A percentile compares a stretch with the other conserved stretches of the same genome.
Conservation (phyloP, 805 yeast species). For the Osmozyma mogii region DNA sequence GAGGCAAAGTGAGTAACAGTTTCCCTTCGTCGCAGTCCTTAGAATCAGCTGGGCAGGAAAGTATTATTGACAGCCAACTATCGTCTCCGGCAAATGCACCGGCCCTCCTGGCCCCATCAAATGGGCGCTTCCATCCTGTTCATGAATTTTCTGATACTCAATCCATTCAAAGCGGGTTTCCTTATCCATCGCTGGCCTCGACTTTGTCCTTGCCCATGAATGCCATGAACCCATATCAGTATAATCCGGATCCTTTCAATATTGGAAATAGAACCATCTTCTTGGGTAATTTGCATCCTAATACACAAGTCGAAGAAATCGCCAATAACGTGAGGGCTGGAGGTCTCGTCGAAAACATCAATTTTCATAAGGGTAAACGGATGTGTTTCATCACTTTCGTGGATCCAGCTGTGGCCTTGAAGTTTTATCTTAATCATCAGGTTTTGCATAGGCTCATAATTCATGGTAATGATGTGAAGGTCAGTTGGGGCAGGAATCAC, state of each 20-base stretch:
- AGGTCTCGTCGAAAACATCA: slow-evolving; percentile 60
- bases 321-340: slow-evolving; percentile 70
- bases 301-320: slow-evolving; percentile 61
- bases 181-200: slow-evolving; percentile 3
- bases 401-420: slow-evolving; percentile 56
- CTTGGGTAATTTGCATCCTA: slow-evolving; percentile 57
- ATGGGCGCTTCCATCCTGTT: too few relatives aligned
- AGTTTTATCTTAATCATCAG: slow-evolving; percentile 54
- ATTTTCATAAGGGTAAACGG: slow-evolving; percentile 41
- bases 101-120: too few relatives aligned
- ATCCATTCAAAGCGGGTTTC: too few relatives aligned
- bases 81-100: too few relatives aligned
- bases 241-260: slow-evolving; percentile 24
- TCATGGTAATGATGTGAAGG: slow-evolving; percentile 53
- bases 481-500: slow-evolving; percentile 67
- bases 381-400: slow-evolving; percentile 67
- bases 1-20: too few relatives aligned
- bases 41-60: too few relatives aligned
- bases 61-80: too few relatives aligned
- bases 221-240: slow-evolving; percentile 3
- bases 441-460: slow-evolving; percentile 49
- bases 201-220: not conserved
- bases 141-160: too few relatives aligned
- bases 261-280: slow-evolving; percentile 60
- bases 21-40: too few relatives aligned